Base-by-base conservation (phyloP, 192 early-diverging fungal genomes). In the Gaertneriomyces sp. region DNA sequence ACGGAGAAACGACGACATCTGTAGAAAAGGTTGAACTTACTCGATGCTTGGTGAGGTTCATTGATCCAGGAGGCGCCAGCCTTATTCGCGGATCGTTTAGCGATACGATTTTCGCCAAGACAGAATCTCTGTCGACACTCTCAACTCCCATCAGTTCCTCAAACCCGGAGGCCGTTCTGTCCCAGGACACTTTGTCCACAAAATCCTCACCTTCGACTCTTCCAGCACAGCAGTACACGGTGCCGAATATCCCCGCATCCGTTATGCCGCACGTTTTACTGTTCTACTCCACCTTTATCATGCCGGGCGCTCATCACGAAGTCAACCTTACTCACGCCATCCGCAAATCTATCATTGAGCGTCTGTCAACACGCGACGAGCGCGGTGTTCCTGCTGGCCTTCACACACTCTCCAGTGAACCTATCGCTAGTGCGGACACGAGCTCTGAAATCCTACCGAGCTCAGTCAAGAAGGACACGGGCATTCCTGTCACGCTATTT, bases 321-420 rank as follows among this genome's bases (percentile, higher is more conserved):
- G 69, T 75, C n/a, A 75, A 75, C 51, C 55, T 75, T 50, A 63
- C 56, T 43, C 60, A 64, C 53, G 62, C 58, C 20, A 45, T 75
- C 49, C 69, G 74, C 45, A 60, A 64, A 42, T 14, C 16, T 14
- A 73, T 75, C 53, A 55, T 59, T 25, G 40, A 7, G 10, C 39
- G 6, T 19, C 44, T 61, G 16, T 45, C 44, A 14, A 16, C 44
- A 9, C 42, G 45, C 14, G 43, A 49, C 4, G 60, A 49, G 45
- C 38, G 17, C 9, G 58, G 58, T 14, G 55, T 57, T 5, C 55
- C 17, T 33, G 16, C 55, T 33, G 4, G 16, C 49, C 25, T 33
- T 33, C 25, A 33, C 25, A 33, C 25, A 33, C 25, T 33, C 25
- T 33, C 25, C 25, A 33, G 25, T 33, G 25, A 33, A 33, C 25